phyloP scores from a whole-genome alignment of 2,329 filamentous ascomycete genomes.

The Diaporthe ilicicola region DNA sequence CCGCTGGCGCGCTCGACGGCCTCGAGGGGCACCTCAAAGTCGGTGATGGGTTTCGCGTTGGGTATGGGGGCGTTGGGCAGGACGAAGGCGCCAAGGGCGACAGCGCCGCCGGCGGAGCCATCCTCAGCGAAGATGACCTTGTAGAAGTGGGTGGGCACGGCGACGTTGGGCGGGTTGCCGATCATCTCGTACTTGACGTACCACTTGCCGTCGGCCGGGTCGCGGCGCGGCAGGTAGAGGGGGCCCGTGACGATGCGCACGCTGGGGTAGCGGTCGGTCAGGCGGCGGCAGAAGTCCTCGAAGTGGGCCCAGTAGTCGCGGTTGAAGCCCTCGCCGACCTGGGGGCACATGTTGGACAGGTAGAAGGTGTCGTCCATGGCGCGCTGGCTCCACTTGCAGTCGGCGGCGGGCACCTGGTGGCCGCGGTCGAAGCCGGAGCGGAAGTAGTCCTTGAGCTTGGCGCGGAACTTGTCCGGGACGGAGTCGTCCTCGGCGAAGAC shows the following conservation, averaged over 20 bases:
- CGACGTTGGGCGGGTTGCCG: slow-evolving; percentile 89
- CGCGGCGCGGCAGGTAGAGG: slow-evolving; percentile 87
- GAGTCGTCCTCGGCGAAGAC: slow-evolving; percentile 81
- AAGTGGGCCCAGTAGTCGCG: slow-evolving; percentile 99
- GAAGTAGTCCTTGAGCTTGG: slow-evolving; percentile 91
- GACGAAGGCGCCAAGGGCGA: slow-evolving; percentile 93
- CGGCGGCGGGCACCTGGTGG: slow-evolving; percentile 95
- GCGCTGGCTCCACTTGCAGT: slow-evolving; percentile 92
- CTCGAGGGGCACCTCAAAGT: slow-evolving; percentile 96
- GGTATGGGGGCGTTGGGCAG: slow-evolving; percentile 90
- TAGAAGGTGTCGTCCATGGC: slow-evolving; percentile 97
- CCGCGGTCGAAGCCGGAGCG: slow-evolving; percentile 94
- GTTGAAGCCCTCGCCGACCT: slow-evolving; percentile 98
- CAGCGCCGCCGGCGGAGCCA: slow-evolving; percentile 72
- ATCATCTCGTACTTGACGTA: slow-evolving; percentile 96
- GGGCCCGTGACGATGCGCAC: slow-evolving; percentile 94
- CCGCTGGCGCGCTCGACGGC: slow-evolving; percentile 91
- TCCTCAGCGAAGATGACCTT: slow-evolving; percentile 98
- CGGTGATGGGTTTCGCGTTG: slow-evolving; percentile 84
- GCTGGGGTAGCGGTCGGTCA: slow-evolving; percentile 82
- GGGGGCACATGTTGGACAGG: slow-evolving; percentile 96
- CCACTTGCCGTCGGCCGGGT: slow-evolving; percentile 89
- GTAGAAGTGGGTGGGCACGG: slow-evolving; percentile 98
- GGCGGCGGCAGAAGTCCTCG: slow-evolving; percentile 91
- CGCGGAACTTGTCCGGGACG: slow-evolving; percentile 88